Conservation (phyloP, 257 asterid genomes). For the Leptodermis oblonga region DNA sequence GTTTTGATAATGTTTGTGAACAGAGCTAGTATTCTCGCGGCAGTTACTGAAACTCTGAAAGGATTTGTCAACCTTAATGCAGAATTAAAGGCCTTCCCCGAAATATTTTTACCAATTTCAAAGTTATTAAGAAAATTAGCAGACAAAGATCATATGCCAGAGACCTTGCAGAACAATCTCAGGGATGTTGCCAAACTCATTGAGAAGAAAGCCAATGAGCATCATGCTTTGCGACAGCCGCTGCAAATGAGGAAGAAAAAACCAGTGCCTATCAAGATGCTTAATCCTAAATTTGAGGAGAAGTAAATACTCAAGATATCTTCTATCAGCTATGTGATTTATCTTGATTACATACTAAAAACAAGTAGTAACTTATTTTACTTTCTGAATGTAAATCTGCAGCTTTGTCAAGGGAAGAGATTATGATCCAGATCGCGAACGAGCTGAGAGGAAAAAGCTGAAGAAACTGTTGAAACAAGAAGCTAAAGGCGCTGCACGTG, state of each 20-base stretch:
- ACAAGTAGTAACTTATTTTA: neutral
- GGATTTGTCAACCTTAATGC: conserved; percentile 53
- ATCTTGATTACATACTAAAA: neutral
- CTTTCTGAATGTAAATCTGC: conserved; percentile 24
- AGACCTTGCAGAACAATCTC: conserved; percentile 47
- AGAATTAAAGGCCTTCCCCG: conserved; percentile 71
- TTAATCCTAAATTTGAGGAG: conserved; percentile 87
- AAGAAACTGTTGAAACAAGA: conserved; percentile 56
- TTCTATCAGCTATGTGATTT: neutral
- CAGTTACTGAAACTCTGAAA: conserved; percentile 56
- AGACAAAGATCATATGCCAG: conserved; percentile 52
- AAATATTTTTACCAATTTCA: conserved; percentile 67
- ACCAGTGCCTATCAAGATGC: conserved; percentile 43
- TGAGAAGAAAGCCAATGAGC: conserved; percentile 49
- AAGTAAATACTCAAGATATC: conserved; percentile 35
- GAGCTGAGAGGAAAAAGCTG: conserved; percentile 69
- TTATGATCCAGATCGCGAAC: conserved; percentile 92
- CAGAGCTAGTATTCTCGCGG: conserved; percentile 69
- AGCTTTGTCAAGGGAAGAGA: conserved; percentile 96
- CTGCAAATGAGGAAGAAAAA: conserved; percentile 66
- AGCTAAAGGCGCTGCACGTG: conserved; percentile 74
- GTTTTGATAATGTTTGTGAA: conserved; percentile 9
- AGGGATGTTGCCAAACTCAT: conserved; percentile 38
- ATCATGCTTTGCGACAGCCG: conserved; percentile 61
- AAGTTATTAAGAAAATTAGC: conserved; percentile 45